phyloP scores from a whole-genome alignment of 1,139 yeast genomes.

The Hyphopichia pseudoburtonii region DNA sequence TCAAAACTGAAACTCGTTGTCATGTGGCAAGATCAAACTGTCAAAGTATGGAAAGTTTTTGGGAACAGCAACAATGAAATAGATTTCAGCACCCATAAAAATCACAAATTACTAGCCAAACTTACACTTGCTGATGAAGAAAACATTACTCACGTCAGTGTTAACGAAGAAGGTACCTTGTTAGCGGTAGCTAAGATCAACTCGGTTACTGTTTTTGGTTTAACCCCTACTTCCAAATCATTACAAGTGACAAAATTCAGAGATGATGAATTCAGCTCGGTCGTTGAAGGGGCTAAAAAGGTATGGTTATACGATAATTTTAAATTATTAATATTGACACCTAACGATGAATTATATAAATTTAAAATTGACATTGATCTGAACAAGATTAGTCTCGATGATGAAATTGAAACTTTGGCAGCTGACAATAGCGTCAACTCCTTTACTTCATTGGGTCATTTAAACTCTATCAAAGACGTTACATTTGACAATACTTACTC shows the following conservation, averaged over 20 bases:
- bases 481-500: slow-evolving; percentile 46
- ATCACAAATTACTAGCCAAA: slow-evolving; percentile 60
- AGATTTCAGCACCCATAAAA: slow-evolving; percentile 22
- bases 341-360: slow-evolving; percentile 62
- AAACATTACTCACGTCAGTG: slow-evolving; percentile 68
- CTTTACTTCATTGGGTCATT: slow-evolving; percentile 29
- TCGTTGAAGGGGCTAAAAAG: slow-evolving; percentile 56
- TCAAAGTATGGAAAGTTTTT: slow-evolving; percentile 76
- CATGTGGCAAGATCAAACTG: slow-evolving; percentile 80
- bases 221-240: slow-evolving; percentile 38
- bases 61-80: background rate
- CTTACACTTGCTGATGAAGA: slow-evolving; percentile 74
- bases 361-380: slow-evolving; percentile 38
- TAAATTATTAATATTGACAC: slow-evolving; percentile 56
- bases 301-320: slow-evolving; percentile 45
- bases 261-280: slow-evolving; percentile 46
- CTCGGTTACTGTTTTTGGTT: slow-evolving; percentile 66
- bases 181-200: slow-evolving; percentile 72
- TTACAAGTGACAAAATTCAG: slow-evolving; percentile 53
- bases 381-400: slow-evolving; percentile 29
- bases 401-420: slow-evolving; percentile 41
- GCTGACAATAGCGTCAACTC: slow-evolving; percentile 13
- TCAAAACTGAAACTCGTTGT: slow-evolving; percentile 52
- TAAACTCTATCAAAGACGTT: slow-evolving; percentile 50
- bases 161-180: slow-evolving; percentile 64